These are phyloP conservation scores for Arthrocladium fulminans DNA, from an alignment of 2,329 filamentous ascomycete species.

Conservation along the genomic window DNA sequence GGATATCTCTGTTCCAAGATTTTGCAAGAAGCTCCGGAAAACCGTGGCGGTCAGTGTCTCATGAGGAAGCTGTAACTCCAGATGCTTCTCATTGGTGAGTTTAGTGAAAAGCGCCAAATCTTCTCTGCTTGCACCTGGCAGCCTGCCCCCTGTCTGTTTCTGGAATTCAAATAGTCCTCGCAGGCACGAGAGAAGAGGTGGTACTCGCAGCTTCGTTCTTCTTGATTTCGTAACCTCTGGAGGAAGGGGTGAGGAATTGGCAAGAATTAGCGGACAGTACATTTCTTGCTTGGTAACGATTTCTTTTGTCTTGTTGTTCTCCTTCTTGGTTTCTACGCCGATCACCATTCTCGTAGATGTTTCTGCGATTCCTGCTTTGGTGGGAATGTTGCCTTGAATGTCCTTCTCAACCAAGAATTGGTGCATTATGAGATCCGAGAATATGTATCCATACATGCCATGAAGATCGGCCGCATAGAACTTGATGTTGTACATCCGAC, in stretches of 20 bases:
- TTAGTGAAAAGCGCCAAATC: constrained; percentile 71
- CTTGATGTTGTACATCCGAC: constrained; percentile 64
- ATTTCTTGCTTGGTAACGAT: constrained; percentile 84
- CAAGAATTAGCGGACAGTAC: constrained; percentile 81
- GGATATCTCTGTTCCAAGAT: constrained; percentile 72
- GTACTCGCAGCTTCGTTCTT: constrained; percentile 63
- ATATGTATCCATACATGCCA: constrained; percentile 90
- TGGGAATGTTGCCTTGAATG: constrained; percentile 60
- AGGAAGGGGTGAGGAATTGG: constrained; percentile 65
- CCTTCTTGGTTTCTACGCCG: constrained; percentile 58
- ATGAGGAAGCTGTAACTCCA: constrained; percentile 59
- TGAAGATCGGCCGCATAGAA: constrained; percentile 86
- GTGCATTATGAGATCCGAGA: constrained; percentile 84
- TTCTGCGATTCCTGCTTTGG: constrained; percentile 51
- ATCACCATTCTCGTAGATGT: constrained; percentile 69
- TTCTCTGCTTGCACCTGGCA: constrained; percentile 48
- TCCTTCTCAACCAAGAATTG: constrained; percentile 82
- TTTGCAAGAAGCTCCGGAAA: constrained; percentile 75
- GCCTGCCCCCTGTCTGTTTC: constrained; percentile 44
- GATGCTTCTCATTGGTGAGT: constrained; percentile 68
- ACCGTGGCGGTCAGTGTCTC: constrained; percentile 63
- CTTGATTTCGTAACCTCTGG: constrained; percentile 63
- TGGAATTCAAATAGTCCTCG: constrained; percentile 87
- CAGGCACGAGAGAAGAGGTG: constrained; percentile 73
- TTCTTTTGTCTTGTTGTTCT: constrained; percentile 65